Base-by-base conservation (phyloP, 495 filamentous ascomycete species). In the Venustampulla echinocandica region DNA sequence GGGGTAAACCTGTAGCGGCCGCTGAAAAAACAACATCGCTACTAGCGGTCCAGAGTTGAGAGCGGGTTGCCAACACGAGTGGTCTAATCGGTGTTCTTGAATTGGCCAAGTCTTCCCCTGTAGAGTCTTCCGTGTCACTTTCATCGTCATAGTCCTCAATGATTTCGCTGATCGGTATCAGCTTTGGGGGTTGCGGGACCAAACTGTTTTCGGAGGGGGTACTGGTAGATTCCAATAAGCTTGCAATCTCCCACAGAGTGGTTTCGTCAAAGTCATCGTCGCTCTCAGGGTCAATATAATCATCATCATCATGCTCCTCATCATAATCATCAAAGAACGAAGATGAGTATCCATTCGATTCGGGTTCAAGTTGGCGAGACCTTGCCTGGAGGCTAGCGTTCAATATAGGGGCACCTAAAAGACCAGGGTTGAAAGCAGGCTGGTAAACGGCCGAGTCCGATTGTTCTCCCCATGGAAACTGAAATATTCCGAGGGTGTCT, bases 221-320 rank as follows among this genome's bases (percentile, higher is more conserved):
- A 10, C 63, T 53, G 21, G 67, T 64, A 13, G 68, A 57, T 44
- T 70, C 66, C 5, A 76, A 61, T 3, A 77, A 57, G 52, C 62
- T 73, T 50, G 74, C 73, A 61, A 77, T 77, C 54, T 76, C 73
- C 73, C 73, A 76, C 22, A 77, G 62, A 0, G 71, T 76, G 13
- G 61, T 65, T 52, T 77, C 74, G 47, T 77, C 74, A 39, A 77
- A 76, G 17, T 61, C 67, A 30, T 73, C 69, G 40, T 75, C 73
- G 38, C 65, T 64, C 6, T 57, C 51, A 37, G 42, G 27, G 3
- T 61, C 67, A 5, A 68, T 63, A 23, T 54, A 57, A 2, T 60
- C 57, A 19, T 63, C 66, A n/a, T 67, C 60, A 35, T 74, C 69
- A 14, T 75, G 65, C 20, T 75, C 69, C 42, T 74, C 74, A 27